Evolutionary conservation across 176 grass and related monocot genomes (phyloP).

Genomic region (Dactylis glomerata): DNA sequence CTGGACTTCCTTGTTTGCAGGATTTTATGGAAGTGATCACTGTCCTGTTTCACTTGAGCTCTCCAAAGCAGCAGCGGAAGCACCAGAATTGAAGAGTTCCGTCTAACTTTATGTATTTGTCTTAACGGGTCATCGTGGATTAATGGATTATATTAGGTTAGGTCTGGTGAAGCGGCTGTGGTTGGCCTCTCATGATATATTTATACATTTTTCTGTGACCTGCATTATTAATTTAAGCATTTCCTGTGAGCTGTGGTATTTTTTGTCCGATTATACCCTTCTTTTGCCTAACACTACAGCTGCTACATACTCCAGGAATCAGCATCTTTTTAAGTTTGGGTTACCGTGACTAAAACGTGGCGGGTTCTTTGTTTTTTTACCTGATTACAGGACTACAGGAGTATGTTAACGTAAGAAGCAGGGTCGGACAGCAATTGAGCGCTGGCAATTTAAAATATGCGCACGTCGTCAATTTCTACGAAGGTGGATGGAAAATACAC

Average conservation of each 20-base stretch:
- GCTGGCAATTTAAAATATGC: not conserved
- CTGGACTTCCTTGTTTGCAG: slow-evolving; percentile 16
- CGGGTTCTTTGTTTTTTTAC: not conserved
- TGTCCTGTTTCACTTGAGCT: slow-evolving; percentile 46
- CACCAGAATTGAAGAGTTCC: slow-evolving; percentile 8
- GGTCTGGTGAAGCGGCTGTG: not conserved
- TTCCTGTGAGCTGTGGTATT: not conserved
- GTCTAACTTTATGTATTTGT: not conserved
- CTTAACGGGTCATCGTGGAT: not conserved
- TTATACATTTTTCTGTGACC: not conserved
- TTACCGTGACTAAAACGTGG: not conserved
- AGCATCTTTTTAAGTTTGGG: not conserved
- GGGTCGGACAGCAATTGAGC: not conserved
- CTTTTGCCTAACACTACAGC: not conserved
- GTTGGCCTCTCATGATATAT: not conserved
- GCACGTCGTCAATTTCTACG: not conserved
- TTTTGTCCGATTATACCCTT: not conserved
- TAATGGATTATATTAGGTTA: not conserved
- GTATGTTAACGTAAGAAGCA: not conserved
- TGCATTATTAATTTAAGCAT: slow-evolving; percentile 2
- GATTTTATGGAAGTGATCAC: slow-evolving; percentile 57
- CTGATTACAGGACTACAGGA: not conserved
- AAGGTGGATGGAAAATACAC: not conserved
- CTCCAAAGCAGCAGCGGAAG: slow-evolving; percentile 11
- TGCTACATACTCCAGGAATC: not conserved